Conservation (phyloP, 2,329 filamentous ascomycete genomes). For the Penicillium sp. region DNA sequence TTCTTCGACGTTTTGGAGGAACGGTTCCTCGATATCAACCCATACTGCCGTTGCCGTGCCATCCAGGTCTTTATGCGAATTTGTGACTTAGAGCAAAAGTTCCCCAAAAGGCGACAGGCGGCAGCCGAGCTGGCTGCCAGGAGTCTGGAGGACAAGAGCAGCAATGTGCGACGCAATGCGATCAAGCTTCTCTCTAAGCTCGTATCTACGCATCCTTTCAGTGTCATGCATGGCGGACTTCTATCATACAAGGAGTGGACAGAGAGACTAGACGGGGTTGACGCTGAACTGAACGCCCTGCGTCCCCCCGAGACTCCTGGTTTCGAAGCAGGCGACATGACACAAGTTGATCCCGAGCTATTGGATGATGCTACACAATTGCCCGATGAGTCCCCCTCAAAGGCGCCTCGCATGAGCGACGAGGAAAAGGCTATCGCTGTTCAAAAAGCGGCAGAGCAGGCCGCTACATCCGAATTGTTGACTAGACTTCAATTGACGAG, state of each 20-base stretch:
- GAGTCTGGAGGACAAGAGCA: constrained; percentile 96
- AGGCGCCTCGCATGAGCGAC: constrained; percentile 70
- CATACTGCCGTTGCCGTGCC: constrained; percentile 87
- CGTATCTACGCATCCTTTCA: constrained; percentile 93
- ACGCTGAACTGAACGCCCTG: constrained; percentile 76
- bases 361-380: constrained; percentile 87
- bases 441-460: constrained; percentile 80
- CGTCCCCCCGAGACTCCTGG: constrained; percentile 74
- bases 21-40: constrained; percentile 93
- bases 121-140: constrained; percentile 83
- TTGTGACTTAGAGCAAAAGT: constrained; percentile 94
- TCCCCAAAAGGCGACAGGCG: constrained; percentile 84
- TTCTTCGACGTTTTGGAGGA: constrained; percentile 98
- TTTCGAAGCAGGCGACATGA: constrained; percentile 66
- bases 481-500: constrained; percentile 84
- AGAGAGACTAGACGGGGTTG: constrained; percentile 75
- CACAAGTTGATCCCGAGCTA: constrained; percentile 74
- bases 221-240: constrained; percentile 84
- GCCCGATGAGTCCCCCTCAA: constrained; percentile 64
- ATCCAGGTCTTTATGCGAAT: constrained; percentile 92
- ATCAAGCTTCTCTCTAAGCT: constrained; percentile 87
- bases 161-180: constrained; percentile 91
- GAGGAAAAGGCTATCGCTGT: constrained; percentile 73
- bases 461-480: constrained; percentile 84
- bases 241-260: constrained; percentile 85